Evolutionary conservation across 345 rosid genomes (phyloP), one percentile per base, ranked within the genome.

Genomic region (Arabis alpina): DNA sequence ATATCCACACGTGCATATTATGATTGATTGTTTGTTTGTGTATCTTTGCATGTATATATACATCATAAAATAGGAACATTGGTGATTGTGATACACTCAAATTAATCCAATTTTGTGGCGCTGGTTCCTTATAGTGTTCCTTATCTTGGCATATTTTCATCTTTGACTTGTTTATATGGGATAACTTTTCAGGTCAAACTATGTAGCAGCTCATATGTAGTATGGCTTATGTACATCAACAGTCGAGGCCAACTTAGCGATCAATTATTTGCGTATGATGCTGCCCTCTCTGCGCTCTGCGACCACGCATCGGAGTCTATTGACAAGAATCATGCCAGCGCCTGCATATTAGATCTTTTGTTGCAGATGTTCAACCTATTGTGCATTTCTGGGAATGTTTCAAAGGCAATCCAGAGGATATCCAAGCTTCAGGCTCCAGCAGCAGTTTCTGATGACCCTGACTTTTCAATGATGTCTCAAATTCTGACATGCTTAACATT

Each of bases 201-300:
- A 72, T 80, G 82, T 76, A 84, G 74, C 70, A 62, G 80, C 72
- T 94, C 95, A 9, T 94, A 94, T 56, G 90, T 68, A 78, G 85
- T 91, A 63, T 89, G 99, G 97, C 89, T 94, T 55, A 78, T 89
- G 84, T 89, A 86, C 84, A 82, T 91, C 82, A 83, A 94, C 86
- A 91, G 90, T 78, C 91, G 92, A 37, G 75, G 64, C 47, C 84
- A 80, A 59, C 86, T 94, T 70, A 75, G 76, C 45, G 89, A 89
- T 72, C 93, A 86, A 36, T 56, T 94, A 63, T 75, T 2, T 72
- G 96, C 97, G 44, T 91, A 84, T 75, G 87, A 84, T 64, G 79
- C 79, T 60, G 95, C 99, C 43, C 82, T 94, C 55, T 65, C 77
- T 8, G 90, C 83, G 6, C 85, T 94, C 59, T 83, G 84, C 82